Percentiles rank a stretch among this genome's conserved stretches.
These are phyloP conservation scores for Pseudotsuga menziesii DNA, from an alignment of 75 land plant species.

Conservation along the genomic window DNA sequence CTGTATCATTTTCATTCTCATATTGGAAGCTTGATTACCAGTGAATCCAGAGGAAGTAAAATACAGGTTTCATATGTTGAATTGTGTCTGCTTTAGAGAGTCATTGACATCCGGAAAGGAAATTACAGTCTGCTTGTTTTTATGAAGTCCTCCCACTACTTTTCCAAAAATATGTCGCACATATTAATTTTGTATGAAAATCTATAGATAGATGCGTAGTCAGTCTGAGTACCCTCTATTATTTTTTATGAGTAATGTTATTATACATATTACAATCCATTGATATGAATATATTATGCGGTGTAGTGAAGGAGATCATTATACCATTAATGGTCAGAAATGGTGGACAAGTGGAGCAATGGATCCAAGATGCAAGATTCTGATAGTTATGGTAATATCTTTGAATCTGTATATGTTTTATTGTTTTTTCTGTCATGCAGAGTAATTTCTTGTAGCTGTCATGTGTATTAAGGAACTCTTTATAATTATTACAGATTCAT, in stretches of 20 bases:
- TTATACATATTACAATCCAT: not conserved
- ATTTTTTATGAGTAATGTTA: not conserved
- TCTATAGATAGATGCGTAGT: not conserved
- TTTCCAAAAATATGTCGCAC: not conserved
- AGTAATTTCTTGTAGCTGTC: not conserved
- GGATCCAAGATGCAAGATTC: slow-evolving; percentile 94
- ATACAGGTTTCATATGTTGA: not conserved
- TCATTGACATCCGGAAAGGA: not conserved
- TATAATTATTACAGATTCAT: not conserved
- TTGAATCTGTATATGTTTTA: not conserved
- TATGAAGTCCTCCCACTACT: not conserved
- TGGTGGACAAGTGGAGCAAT: slow-evolving; percentile 99
- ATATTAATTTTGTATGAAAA: not conserved
- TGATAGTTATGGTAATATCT: slow-evolving; percentile 80
- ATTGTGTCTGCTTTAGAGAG: not conserved
- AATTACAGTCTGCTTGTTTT: not conserved
- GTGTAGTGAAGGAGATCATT: slow-evolving; percentile 71
- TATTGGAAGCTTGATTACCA: not conserved
- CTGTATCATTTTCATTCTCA: not conserved
- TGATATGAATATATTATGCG: not conserved
- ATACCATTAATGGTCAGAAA: slow-evolving; percentile 83
- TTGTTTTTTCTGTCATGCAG: no score
- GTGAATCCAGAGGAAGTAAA: not conserved
- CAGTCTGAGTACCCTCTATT: not conserved
- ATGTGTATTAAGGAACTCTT: not conserved